phyloP scores from a whole-genome alignment of 768 basidiomycete species.

The Sarcodon aspratus region DNA sequence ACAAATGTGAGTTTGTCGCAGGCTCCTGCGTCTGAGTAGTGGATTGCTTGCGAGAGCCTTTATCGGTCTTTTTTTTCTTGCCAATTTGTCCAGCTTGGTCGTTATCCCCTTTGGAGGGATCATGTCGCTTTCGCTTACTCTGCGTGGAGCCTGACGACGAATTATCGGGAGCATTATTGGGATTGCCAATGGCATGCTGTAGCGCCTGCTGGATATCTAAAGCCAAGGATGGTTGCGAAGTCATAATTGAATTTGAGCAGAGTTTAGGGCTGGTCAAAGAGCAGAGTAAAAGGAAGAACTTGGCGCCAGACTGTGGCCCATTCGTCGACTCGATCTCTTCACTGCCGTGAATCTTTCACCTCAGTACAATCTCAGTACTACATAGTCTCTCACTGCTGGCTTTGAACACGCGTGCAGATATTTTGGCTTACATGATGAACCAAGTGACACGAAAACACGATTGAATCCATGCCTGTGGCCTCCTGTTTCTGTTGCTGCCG shows the following conservation, averaged over 20 bases:
- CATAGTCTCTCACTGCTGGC: no score
- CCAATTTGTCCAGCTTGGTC: conserved; percentile 13
- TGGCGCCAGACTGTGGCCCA: no score
- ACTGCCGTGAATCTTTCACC: no score
- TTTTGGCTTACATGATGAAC: no score
- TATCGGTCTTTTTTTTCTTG: conserved; percentile 20
- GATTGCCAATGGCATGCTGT: conserved; percentile 36
- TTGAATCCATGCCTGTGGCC: no score
- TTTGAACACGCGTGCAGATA: no score
- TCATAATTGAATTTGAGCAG: neutral
- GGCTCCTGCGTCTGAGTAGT: neutral
- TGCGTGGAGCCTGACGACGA: conserved; percentile 16
- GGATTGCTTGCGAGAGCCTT: conserved; percentile 2
- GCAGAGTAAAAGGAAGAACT: no score
- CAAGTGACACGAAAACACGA: no score
- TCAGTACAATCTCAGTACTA: no score
- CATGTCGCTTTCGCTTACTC: conserved; percentile 23
- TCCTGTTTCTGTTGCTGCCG: no score
- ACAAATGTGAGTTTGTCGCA: neutral
- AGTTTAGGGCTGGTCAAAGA: neutral
- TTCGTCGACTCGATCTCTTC: no score
- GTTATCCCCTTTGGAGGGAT: conserved; percentile 5
- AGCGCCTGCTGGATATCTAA: conserved; percentile 38
- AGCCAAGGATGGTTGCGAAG: conserved; percentile 16
- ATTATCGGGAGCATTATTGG: conserved; percentile 25